Percentiles rank a stretch among this genome's conserved stretches.
Conservation (phyloP, 805 yeast genomes). For the Saturnispora galanensis region DNA sequence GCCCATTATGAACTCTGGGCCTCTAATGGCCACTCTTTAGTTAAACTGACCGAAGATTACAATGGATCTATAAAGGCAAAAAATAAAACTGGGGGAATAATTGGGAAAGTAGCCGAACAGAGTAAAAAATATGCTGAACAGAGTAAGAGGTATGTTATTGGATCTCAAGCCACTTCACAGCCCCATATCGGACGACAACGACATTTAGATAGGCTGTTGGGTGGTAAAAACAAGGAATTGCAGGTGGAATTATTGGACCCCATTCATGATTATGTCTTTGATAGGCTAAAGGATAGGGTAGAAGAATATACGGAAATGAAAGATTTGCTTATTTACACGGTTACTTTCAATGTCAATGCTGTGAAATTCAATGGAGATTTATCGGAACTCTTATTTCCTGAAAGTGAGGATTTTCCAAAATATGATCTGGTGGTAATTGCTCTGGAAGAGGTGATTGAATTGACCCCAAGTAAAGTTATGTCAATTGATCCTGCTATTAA, state of each 20-base stretch:
- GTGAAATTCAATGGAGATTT: slow-evolving; percentile 34
- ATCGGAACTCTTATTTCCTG: slow-evolving; percentile 37
- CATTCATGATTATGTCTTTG: slow-evolving; percentile 40
- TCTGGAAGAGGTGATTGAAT: slow-evolving; percentile 80
- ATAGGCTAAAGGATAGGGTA: slow-evolving; percentile 31
- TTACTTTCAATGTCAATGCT: slow-evolving; percentile 50
- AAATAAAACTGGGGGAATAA: slow-evolving; percentile 34
- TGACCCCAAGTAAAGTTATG: slow-evolving; percentile 75
- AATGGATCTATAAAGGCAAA: slow-evolving; percentile 29
- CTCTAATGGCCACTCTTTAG: slow-evolving; percentile 33
- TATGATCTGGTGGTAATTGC: slow-evolving; percentile 73
- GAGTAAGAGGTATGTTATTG: slow-evolving; percentile 13
- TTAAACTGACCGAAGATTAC: slow-evolving; percentile 32
- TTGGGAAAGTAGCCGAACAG: slow-evolving; percentile 34
- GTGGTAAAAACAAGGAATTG: slow-evolving; percentile 37
- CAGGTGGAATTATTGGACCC: slow-evolving; percentile 40
- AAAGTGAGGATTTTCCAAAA: slow-evolving; percentile 30
- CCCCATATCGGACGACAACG: slow-evolving; percentile 18
- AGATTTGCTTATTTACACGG: slow-evolving; percentile 35
- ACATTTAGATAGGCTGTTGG: slow-evolving; percentile 36
- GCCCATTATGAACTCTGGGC: slow-evolving; percentile 39
- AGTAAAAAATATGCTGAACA: slow-evolving; percentile 25
- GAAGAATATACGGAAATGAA: slow-evolving; percentile 32
- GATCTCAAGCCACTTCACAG: slow-evolving; percentile 9
- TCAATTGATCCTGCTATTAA: slow-evolving; percentile 59